A percentile compares a stretch with the other conserved stretches of the same genome.
Conservation (phyloP, 768 basidiomycete species). For the Paxillus ammoniavirescens region DNA sequence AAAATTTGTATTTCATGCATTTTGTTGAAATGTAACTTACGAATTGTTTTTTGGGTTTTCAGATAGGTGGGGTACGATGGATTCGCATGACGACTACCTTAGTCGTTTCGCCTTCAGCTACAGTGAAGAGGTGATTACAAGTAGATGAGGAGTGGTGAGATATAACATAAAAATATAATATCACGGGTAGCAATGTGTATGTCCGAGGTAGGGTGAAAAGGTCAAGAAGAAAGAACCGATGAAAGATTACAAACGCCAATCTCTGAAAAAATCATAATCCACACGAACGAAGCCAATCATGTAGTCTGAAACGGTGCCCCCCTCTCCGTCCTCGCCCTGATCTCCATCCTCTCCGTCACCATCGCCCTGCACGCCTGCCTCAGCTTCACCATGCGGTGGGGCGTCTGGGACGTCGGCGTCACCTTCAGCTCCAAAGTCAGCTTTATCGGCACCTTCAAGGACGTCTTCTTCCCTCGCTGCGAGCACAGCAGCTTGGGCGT, state of each 20-base stretch:
- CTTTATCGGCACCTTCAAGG: conserved; percentile 75
- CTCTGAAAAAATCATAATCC: conserved; percentile 70
- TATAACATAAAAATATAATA: conserved; percentile 20
- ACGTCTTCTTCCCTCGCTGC: conserved; percentile 73
- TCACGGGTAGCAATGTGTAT: conserved; percentile 1
- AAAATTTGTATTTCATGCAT: too few relatives aligned
- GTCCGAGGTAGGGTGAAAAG: background rate
- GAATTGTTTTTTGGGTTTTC: too few relatives aligned
- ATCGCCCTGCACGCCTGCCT: conserved; percentile 26
- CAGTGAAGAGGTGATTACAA: background rate
- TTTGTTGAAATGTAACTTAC: too few relatives aligned
- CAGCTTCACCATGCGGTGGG: conserved; percentile 25
- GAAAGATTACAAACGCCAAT: conserved; percentile 56
- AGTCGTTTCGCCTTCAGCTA: too few relatives aligned
- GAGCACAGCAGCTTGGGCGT: conserved; percentile 75
- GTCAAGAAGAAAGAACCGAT: background rate
- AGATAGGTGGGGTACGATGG: too few relatives aligned
- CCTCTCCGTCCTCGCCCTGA: conserved; percentile 52
- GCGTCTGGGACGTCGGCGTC: conserved; percentile 13
- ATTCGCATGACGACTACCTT: too few relatives aligned
- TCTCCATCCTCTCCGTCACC: conserved; percentile 40
- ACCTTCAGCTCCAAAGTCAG: conserved; percentile 66
- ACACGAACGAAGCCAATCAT: conserved; percentile 68
- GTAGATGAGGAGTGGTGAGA: background rate
- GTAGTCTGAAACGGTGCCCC: conserved; percentile 79